A percentile compares a stretch with the other conserved stretches of the same genome.
These are phyloP conservation scores for Entomortierella lignicola DNA, from an alignment of 192 early-diverging fungal genomes.

Conservation along the genomic window DNA sequence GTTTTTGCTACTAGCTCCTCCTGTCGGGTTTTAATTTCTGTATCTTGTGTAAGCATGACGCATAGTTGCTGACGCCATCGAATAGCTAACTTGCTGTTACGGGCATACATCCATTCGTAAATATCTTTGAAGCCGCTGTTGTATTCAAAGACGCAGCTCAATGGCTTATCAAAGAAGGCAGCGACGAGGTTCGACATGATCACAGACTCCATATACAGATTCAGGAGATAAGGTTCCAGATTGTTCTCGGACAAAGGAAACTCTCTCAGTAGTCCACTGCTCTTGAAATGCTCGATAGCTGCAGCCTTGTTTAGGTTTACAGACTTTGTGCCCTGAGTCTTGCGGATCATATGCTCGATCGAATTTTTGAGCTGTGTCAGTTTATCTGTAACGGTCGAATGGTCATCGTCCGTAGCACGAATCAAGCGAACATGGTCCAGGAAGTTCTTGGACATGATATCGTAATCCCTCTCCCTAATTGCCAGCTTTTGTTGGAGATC, in stretches of 20 bases:
- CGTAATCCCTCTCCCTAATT: slow-evolving; percentile 34
- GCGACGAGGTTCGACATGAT: slow-evolving; percentile 27
- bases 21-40: slow-evolving; percentile 28
- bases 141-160: slow-evolving; percentile 43
- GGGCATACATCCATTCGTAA: slow-evolving; percentile 42
- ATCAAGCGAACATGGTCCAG: slow-evolving; percentile 44
- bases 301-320: slow-evolving; percentile 25
- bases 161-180: slow-evolving; percentile 32
- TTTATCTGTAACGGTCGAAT: slow-evolving; percentile 38
- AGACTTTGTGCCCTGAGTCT: slow-evolving; percentile 30
- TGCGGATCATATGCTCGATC: slow-evolving; percentile 45
- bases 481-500: slow-evolving; percentile 24
- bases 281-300: slow-evolving; percentile 33
- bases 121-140: slow-evolving; percentile 43
- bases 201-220: slow-evolving; percentile 43
- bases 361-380: slow-evolving; percentile 27
- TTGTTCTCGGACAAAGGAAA: slow-evolving; percentile 20
- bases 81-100: slow-evolving; percentile 27
- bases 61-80: slow-evolving; percentile 53
- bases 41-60: slow-evolving; percentile 42
- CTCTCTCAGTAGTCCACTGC: slow-evolving; percentile 7
- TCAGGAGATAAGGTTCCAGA: slow-evolving; percentile 39
- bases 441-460: slow-evolving; percentile 51
- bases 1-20: slow-evolving; percentile 21
- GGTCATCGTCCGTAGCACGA: slow-evolving; percentile 47